A percentile compares a stretch with the other conserved stretches of the same genome.
These are phyloP conservation scores for Reutealis trisperma DNA, from an alignment of 345 rosid genomes.

Conservation along the genomic window DNA sequence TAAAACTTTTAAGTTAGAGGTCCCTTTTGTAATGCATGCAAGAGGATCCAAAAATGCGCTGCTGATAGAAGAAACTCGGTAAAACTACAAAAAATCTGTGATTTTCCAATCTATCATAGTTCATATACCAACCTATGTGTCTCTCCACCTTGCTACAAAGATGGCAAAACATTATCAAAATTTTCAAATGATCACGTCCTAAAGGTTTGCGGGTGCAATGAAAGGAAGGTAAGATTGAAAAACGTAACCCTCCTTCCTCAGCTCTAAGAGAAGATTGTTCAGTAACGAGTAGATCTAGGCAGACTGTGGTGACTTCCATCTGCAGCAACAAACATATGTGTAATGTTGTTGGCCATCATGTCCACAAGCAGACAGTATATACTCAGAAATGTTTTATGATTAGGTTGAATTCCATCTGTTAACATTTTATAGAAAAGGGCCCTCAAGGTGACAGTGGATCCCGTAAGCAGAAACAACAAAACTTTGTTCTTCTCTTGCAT, in stretches of 20 bases:
- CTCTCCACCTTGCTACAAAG: background rate
- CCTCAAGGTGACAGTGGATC: conserved; percentile 52
- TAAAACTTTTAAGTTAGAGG: background rate
- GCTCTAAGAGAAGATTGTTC: conserved; percentile 52
- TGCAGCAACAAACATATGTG: conserved; percentile 62
- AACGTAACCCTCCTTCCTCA: conserved; percentile 62
- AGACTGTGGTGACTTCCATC: conserved; percentile 56
- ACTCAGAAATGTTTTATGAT: conserved; percentile 65
- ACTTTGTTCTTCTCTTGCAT: conserved; percentile 60
- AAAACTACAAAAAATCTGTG: too few relatives aligned
- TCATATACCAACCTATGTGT: background rate
- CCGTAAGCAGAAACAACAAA: conserved; percentile 76
- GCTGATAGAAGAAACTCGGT: background rate
- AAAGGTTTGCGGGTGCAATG: conserved; percentile 1
- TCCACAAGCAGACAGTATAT: conserved; percentile 65
- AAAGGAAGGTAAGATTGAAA: conserved; percentile 41
- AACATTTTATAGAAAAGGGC: conserved; percentile 48
- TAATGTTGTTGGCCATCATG: conserved; percentile 60
- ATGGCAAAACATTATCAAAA: background rate
- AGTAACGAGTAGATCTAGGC: conserved; percentile 44
- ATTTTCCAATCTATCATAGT: background rate
- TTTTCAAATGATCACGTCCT: background rate
- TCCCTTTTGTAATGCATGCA: background rate
- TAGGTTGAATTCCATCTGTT: conserved; percentile 49
- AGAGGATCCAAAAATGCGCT: background rate